Percentiles rank a stretch among this genome's conserved stretches.
Evolutionary conservation across 1,284 basidiomycete species (phyloP).

Genomic region (Anthracocystis panici-leucophaei): DNA sequence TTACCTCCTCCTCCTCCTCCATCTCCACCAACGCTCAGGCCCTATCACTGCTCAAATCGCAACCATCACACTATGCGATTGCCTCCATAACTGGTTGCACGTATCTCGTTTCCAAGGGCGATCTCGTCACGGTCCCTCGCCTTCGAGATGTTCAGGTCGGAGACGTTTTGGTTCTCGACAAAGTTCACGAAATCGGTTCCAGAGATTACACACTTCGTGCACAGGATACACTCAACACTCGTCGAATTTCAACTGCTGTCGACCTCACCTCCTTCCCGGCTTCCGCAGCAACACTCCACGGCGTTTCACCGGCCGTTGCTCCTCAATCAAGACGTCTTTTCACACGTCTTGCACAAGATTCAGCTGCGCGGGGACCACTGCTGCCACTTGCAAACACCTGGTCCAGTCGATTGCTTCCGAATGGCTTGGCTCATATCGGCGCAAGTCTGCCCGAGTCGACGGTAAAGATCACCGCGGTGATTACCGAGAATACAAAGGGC

Average conservation of each 20-base stretch:
- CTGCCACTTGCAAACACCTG: conserved; percentile 54
- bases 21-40: conserved; percentile 53
- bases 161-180: conserved; percentile 83
- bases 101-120: conserved; percentile 87
- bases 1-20: no score
- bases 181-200: conserved; percentile 93
- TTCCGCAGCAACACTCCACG: conserved; percentile 5
- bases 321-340: conserved; percentile 38
- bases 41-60: conserved; percentile 72
- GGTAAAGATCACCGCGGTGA: conserved; percentile 84
- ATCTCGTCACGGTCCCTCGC: conserved; percentile 90
- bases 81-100: conserved; percentile 88
- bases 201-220: conserved; percentile 90
- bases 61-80: conserved; percentile 86
- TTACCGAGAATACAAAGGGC: conserved; percentile 95
- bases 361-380: conserved; percentile 3
- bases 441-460: conserved; percentile 48
- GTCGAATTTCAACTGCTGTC: conserved; percentile 38
- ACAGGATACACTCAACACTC: conserved; percentile 54
- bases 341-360: no score
- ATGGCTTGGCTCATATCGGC: conserved; percentile 64
- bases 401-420: conserved; percentile 57
- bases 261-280: conserved; percentile 17
- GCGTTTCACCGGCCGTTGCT: conserved; percentile 18
- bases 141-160: conserved; percentile 79